Conservation (phyloP, 2,329 filamentous ascomycete species). For the Colletotrichum sp. region DNA sequence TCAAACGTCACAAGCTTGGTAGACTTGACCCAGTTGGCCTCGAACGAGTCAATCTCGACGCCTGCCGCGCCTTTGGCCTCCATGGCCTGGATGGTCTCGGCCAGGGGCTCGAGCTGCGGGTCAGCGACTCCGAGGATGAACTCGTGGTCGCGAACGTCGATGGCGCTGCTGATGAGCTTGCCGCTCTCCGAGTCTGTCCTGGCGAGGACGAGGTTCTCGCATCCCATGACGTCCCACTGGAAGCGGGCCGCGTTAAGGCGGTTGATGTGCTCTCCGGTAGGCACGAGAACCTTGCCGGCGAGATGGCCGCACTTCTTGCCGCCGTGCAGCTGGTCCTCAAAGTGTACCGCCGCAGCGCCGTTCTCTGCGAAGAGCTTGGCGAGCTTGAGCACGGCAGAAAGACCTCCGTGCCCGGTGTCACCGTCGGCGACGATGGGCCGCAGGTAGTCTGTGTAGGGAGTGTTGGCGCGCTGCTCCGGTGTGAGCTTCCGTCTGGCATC, state of each 20-base stretch:
- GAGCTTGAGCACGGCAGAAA: conserved; percentile 92
- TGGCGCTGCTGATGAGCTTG: conserved; percentile 84
- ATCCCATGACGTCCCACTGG: conserved; percentile 98
- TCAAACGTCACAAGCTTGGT: conserved; percentile 90
- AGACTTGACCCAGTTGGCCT: conserved; percentile 86
- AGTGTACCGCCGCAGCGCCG: conserved; percentile 93
- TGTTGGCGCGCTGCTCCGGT: conserved; percentile 72
- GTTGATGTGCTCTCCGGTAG: conserved; percentile 95
- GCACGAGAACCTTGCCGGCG: conserved; percentile 94
- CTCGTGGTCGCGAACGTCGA: conserved; percentile 95
- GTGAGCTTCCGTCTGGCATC: conserved; percentile 81
- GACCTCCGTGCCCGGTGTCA: conserved; percentile 92
- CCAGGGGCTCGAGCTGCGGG: conserved; percentile 74
- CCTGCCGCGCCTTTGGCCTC: conserved; percentile 79
- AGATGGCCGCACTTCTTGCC: conserved; percentile 98
- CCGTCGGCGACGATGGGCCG: conserved; percentile 95
- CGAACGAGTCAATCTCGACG: conserved; percentile 82
- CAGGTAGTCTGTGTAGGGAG: conserved; percentile 89
- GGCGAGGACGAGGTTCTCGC: conserved; percentile 92
- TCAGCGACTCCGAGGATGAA: conserved; percentile 91
- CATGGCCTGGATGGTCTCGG: conserved; percentile 90
- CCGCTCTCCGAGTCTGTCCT: conserved; percentile 96
- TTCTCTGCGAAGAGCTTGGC: conserved; percentile 98
- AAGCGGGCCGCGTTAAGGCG: conserved; percentile 89
- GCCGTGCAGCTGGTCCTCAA: conserved; percentile 96